Evolutionary conservation across 225 moss, liverwort and hornwort genomes (phyloP), one percentile per base, ranked within the genome.

Genomic region (Lunularia cruciata): DNA sequence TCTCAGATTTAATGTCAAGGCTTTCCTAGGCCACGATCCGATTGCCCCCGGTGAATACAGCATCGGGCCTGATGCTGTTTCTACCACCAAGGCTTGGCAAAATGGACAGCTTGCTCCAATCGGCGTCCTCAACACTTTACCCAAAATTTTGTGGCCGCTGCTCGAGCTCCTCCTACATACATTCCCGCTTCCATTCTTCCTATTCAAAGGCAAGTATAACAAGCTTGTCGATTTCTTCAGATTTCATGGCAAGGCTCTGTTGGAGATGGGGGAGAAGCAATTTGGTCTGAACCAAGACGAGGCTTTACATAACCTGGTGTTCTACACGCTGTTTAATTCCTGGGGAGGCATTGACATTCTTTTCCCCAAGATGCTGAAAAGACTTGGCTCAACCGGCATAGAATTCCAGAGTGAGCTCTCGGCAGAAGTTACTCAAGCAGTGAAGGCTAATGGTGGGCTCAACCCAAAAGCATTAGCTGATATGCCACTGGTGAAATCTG

Each of bases 161-260:
- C 19, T 76, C 16, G 85, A 85, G 70, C 74, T 85, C 16, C 32
- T 77, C 45, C 2, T 85, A 5, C 85, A 85, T 72, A 74, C 82
- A 11, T 47, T 85, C 42, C 82, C 39, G 6, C 40, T 85, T 47
- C 76, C 85, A 1, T 11, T 54, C 1, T 68, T 66, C 25, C 25
- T 79, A 0, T 49, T 76, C 1, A 43, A 72, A 23, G 6, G 37
- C 8, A 3, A 8, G 2, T 72, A 82, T 63, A 26, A 23, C 12
- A 79, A 77, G 52, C 59, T 79, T 2, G 15, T 47, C 28, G 71
- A 68, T 34, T 85, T 64, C 57, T 73, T 74, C 56, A n/a, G 69
- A 37, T 23, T 48, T 1, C 73, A 79, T 60, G 76, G 69, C 27
- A 27, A 69, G 3, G 73, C 76, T 34, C 65, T 78, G 2, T 60